phyloP scores from a whole-genome alignment of 2,329 filamentous ascomycete genomes.

The Leptodontidium sp. region DNA sequence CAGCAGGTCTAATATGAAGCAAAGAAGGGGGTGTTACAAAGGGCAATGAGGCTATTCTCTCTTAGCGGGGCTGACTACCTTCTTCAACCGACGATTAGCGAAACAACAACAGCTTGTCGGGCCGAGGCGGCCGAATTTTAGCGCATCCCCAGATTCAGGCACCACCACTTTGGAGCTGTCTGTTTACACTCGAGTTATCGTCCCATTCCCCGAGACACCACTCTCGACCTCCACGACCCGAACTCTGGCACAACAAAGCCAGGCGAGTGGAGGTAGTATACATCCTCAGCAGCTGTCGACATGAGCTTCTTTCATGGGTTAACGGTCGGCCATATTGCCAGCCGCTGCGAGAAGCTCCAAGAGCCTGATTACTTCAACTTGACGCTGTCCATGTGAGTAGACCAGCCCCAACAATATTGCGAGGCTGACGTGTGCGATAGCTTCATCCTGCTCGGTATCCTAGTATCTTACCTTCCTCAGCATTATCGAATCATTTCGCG shows the following conservation, averaged over 20 bases:
- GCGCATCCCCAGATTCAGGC: background rate
- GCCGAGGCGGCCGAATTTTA: conserved; percentile 16
- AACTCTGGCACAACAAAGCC: background rate
- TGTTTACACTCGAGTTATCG: conserved; percentile 1
- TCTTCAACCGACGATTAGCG: too few species aligned
- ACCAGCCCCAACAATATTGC: background rate
- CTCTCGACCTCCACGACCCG: background rate
- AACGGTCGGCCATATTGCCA: conserved; percentile 29
- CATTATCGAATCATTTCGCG: conserved; percentile 89
- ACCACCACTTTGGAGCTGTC: conserved; percentile 17
- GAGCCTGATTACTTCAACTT: conserved; percentile 61
- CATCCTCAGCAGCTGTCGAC: background rate
- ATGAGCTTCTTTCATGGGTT: conserved; percentile 38
- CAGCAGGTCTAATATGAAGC: too few species aligned
- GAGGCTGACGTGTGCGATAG: conserved; percentile 29
- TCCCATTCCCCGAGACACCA: background rate
- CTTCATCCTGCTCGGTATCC: conserved; percentile 84
- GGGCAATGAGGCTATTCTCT: too few species aligned
- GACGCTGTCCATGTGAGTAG: conserved; percentile 58
- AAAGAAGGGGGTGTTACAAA: too few species aligned
- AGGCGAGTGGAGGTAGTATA: background rate
- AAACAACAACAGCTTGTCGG: background rate
- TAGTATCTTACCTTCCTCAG: conserved; percentile 93
- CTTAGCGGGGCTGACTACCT: too few species aligned
- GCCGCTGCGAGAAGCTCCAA: conserved; percentile 58